phyloP scores from a whole-genome alignment of 2,329 filamentous ascomycete species.

The Coniochaeta sp. region DNA sequence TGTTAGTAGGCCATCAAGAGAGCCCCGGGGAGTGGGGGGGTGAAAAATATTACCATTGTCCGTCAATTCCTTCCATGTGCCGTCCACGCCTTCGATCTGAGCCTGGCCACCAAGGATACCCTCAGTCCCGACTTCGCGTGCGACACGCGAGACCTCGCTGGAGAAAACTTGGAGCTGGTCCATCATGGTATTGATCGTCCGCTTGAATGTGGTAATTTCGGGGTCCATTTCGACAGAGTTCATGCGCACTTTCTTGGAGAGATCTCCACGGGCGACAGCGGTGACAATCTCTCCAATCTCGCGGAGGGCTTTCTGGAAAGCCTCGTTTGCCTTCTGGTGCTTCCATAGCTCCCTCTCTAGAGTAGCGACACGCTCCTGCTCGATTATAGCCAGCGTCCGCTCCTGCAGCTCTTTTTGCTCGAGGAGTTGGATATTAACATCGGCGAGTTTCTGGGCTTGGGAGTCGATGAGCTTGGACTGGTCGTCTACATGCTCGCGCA shows the following conservation, averaged over 20 bases:
- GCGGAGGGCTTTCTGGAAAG: constrained; percentile 92
- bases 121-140: constrained; percentile 92
- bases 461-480: constrained; percentile 87
- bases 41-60: constrained; percentile 56
- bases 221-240: constrained; percentile 96
- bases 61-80: constrained; percentile 96
- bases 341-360: constrained; percentile 93
- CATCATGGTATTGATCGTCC: constrained; percentile 99
- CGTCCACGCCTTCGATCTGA: constrained; percentile 86
- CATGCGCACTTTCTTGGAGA: constrained; percentile 95
- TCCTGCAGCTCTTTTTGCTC: constrained; percentile 83
- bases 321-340: constrained; percentile 95
- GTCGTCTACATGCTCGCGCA: constrained; percentile 86
- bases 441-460: constrained; percentile 78
- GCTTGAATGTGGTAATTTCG: constrained; percentile 95
- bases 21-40: no score
- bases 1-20: no score
- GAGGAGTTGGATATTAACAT: constrained; percentile 77
- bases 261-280: constrained; percentile 86
- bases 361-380: constrained; percentile 79
- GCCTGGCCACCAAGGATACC: constrained; percentile 91
- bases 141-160: constrained; percentile 89
- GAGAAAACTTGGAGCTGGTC: constrained; percentile 95
- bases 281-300: constrained; percentile 98
- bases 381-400: constrained; percentile 72